Evolutionary conservation across 2,329 filamentous ascomycete species (phyloP).

Genomic region (Pseudogymnoascus sp.): DNA sequence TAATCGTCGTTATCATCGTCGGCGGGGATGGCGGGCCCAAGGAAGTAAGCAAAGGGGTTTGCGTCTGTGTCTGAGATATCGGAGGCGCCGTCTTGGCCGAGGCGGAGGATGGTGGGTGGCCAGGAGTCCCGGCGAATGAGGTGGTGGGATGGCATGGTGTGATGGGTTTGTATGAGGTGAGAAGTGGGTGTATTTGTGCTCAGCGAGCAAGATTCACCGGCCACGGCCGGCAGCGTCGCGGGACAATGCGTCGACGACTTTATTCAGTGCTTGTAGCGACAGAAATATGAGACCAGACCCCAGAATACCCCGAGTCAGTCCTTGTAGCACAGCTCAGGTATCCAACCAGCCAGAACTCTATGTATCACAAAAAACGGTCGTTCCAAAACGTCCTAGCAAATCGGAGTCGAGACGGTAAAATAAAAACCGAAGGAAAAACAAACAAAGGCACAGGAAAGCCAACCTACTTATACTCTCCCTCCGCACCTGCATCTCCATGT

Average conservation of each 20-base stretch:
- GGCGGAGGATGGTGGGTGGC: conserved; percentile 26
- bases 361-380: not conserved
- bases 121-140: conserved; percentile 27
- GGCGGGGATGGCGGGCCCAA: conserved; percentile 21
- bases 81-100: conserved; percentile 9
- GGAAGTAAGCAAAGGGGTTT: conserved; percentile 28
- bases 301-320: not conserved
- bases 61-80: conserved; percentile 23
- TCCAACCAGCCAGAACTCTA: not conserved
- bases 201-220: not conserved
- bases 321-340: not conserved
- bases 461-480: not conserved
- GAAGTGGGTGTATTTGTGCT: not conserved
- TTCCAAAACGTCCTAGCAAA: not conserved
- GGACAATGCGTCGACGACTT: not conserved
- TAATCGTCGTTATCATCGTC: conserved; percentile 23
- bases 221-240: not conserved
- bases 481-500: not conserved
- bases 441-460: not conserved
- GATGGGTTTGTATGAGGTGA: not conserved
- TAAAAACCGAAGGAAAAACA: not conserved
- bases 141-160: conserved; percentile 24
- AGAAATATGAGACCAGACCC: not conserved
- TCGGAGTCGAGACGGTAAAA: not conserved
- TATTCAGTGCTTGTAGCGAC: not conserved